Base-by-base conservation (phyloP, 257 asterid species). In the Parsonsia alboflavescens region DNA sequence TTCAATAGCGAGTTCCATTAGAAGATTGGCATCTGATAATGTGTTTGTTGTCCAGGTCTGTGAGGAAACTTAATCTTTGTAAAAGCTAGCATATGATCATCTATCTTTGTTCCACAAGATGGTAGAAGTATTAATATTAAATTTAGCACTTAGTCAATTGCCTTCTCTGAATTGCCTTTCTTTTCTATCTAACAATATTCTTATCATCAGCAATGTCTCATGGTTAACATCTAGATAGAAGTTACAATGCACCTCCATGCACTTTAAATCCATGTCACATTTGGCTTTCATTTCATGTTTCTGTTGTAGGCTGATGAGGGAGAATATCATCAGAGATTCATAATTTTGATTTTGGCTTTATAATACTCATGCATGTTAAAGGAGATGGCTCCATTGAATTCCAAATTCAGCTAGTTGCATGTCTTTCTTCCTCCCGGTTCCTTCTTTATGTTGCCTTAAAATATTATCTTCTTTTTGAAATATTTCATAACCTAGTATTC, bases 11-110 rank as follows among this genome's bases (percentile, higher is more conserved):
- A 90, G 97, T 90, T 90, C 99, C 80, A 85, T 95, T 24, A 95
- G 83, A 80, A 85, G 91, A 89, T 83, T 95, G 80, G 99, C 99
- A 52, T 85, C 96, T 72, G 97, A 90, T 45, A 88, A 83, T 73
- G 97, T 92, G 80, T 95, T 95, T 72, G 93, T 95, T 74, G 91
- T 95, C 84, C 99, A 92, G 99, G 99, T 93, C 70, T 73, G 86
- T 79, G 56, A 71, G 36, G 76, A 58, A 58, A 45, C 84, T 36
- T 75, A 61, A 39, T 79, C 54, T 46, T 28, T 24, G 36, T 45
- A 21, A 33, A n/a, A 39, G 48, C 46, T 41, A 67, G 50, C 48
- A 71, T 41, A n/a, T 54, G 2, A 5, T 24, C 12, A 7, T 36
- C 16, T 5, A 16, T 21, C 0, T 46, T 56, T 44, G 22, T 62